Conservation (phyloP, 2,329 filamentous ascomycete genomes). For the Curvularia sp. region DNA sequence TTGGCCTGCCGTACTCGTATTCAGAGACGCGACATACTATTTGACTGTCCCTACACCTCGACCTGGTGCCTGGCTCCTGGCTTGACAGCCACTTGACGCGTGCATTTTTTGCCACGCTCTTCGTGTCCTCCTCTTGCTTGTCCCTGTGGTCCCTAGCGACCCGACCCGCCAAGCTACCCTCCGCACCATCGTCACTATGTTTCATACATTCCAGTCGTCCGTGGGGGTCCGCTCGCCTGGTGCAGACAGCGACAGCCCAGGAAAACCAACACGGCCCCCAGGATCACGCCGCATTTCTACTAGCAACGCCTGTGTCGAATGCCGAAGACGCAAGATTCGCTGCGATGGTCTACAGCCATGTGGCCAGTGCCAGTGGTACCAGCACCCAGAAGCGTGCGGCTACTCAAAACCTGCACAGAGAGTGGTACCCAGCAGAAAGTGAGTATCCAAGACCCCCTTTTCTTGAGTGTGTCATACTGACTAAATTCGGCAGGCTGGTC, state of each 20-base stretch:
- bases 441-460: constrained; percentile 26
- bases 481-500: constrained; percentile 59
- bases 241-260: constrained; percentile 43
- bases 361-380: constrained; percentile 81
- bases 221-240: constrained; percentile 42
- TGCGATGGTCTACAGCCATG: constrained; percentile 84
- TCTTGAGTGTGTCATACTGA: constrained; percentile 55
- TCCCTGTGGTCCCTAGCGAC: constrained; percentile 2
- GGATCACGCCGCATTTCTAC: constrained; percentile 56
- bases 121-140: constrained; percentile 7
- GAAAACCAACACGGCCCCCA: constrained; percentile 46
- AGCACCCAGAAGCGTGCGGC: constrained; percentile 77
- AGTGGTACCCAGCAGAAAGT: constrained; percentile 80
- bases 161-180: constrained; percentile 5
- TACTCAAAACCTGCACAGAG: constrained; percentile 82
- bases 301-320: constrained; percentile 73
- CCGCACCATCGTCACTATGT: constrained; percentile 45
- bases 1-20: constrained; percentile 6
- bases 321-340: constrained; percentile 81
- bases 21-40: constrained; percentile 1
- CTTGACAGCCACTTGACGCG: constrained; percentile 12
- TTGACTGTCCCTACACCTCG: constrained; percentile 17
- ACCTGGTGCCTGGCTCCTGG: constrained; percentile 17
- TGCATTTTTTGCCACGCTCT: constrained; percentile 6
- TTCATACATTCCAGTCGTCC: constrained; percentile 55